Base-by-base conservation (phyloP, 2,329 filamentous ascomycete species). In the Colletotrichum salicis region DNA sequence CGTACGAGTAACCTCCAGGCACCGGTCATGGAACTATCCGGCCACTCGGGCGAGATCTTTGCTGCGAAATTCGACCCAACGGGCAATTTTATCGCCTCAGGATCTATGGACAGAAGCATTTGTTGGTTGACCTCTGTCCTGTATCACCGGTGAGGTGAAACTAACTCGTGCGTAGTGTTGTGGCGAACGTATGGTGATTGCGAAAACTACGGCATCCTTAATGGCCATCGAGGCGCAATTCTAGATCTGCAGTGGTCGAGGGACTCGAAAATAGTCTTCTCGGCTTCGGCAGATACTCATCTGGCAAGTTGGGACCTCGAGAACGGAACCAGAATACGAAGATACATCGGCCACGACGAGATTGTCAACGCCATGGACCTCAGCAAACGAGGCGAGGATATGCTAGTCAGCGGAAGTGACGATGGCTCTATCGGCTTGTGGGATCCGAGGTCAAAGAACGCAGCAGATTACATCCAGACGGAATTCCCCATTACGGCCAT, bases 181-280 rank as follows among this genome's bases (percentile, higher is more conserved):
- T 99, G 96, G 96, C 91, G 93, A 77, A 97, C 95, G 1, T 95
- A 96, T 73, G 96, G 95, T 78, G 89, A 94, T 77, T 98, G 96
- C 84, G 94, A 97, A 79, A 99, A 99, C 84, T 98, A 98, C 78
- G 95, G 96, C 72, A 85, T 94, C 33, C 86, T 99, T 64, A 94
- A 87, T 10, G 96, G 96, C 41, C 96, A 99, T 84, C 95, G 94
- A 80, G 94, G 94, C 75, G 96, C 96, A 1, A 86, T 99, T 60
- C 86, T 98, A 31, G 96, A 98, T 82, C 85, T 99, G 57, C 95
- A 97, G 79, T 99, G 96, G 96, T 97, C 96, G 33, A 92, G 96
- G 80, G 96, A 99, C 84, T 97, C 95, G 24, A 91, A 93, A 77
- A 92, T 96, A 54, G 82, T 99, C 63, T 98, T 96, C 79, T 96